Evolutionary conservation across 78 protist genomes (phyloP).

Genomic region (Dictyostelium intermedium): DNA sequence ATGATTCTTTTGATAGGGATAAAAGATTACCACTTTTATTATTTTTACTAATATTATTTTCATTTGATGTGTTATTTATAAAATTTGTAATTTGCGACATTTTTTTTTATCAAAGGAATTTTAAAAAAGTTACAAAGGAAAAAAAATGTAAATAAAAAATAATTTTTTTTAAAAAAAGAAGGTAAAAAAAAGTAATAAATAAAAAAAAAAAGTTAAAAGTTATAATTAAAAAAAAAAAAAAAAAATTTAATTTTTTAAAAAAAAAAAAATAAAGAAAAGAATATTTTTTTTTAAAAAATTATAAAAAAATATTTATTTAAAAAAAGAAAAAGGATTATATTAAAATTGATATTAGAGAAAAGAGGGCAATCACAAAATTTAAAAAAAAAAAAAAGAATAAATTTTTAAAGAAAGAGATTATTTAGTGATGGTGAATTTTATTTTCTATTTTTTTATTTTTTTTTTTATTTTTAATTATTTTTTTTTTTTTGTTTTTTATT

Average conservation of each 20-base stretch:
- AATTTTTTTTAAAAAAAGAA: background rate
- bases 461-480: too few relatives aligned
- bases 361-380: background rate
- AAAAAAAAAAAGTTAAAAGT: too few relatives aligned
- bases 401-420: background rate
- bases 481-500: background rate
- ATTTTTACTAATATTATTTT: background rate
- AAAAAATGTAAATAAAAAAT: background rate
- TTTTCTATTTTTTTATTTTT: too few relatives aligned
- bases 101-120: too few relatives aligned
- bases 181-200: too few relatives aligned
- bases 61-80: background rate
- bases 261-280: background rate
- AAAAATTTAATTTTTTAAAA: background rate
- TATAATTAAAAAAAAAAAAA: too few relatives aligned
- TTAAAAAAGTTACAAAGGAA: too few relatives aligned
- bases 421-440: background rate
- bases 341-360: background rate
- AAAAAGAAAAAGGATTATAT: background rate
- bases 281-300: background rate
- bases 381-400: background rate
- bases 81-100: background rate
- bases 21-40: background rate
- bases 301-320: background rate
- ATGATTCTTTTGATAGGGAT: conserved; percentile 16